Conservation (phyloP, 2,329 filamentous ascomycete species). For the Leptosphaerulina australis region DNA sequence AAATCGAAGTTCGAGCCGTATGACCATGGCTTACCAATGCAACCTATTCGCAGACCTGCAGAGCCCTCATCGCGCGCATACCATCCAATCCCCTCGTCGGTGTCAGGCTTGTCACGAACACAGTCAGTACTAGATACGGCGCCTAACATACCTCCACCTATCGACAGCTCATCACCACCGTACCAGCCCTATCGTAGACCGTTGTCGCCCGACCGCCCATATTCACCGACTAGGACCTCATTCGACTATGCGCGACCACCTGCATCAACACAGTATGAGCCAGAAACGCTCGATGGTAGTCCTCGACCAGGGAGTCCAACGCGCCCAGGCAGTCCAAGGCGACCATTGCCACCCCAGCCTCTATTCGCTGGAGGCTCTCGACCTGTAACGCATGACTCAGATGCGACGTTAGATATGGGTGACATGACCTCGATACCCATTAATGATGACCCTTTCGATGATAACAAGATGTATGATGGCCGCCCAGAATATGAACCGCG, state of each 20-base stretch:
- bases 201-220: conserved; percentile 61
- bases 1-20: conserved; percentile 24
- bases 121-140: conserved; percentile 59
- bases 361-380: conserved; percentile 69
- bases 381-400: conserved; percentile 52
- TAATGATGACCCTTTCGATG: conserved; percentile 58
- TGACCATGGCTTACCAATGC: conserved; percentile 46
- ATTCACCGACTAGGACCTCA: conserved; percentile 59
- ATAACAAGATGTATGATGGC: conserved; percentile 72
- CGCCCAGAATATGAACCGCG: conserved; percentile 66
- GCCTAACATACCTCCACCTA: conserved; percentile 61
- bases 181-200: conserved; percentile 64
- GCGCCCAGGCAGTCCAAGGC: conserved; percentile 71
- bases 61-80: conserved; percentile 52
- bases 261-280: conserved; percentile 73
- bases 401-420: conserved; percentile 64
- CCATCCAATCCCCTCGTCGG: conserved; percentile 54
- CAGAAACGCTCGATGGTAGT: conserved; percentile 84
- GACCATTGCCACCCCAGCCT: conserved; percentile 85
- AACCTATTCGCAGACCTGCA: conserved; percentile 47
- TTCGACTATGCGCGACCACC: conserved; percentile 74
- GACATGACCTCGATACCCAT: conserved; percentile 77
- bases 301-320: conserved; percentile 90
- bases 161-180: conserved; percentile 63
- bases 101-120: conserved; percentile 53